Base-by-base conservation (phyloP, 768 basidiomycete genomes). In the Phaffia tasmanica region DNA sequence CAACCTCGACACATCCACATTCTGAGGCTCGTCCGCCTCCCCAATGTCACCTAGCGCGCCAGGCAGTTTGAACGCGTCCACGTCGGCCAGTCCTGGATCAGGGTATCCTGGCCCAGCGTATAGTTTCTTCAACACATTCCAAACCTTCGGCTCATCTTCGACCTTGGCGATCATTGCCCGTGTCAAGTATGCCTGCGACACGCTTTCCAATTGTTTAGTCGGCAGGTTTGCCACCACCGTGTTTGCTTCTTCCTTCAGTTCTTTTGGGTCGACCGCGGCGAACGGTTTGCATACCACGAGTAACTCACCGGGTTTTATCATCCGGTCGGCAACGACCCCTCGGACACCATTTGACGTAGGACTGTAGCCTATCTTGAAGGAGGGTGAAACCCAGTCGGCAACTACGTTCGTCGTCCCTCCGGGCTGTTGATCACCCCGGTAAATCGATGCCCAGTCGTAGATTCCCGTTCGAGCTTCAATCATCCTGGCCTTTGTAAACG, bases 261-360 rank as follows among this genome's bases (percentile, higher is more conserved):
- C 72, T 27, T 69, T 48, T 0, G 60, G 60, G 57, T 67, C 72
- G 8, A 62, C 64, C 16, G 70, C 70, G 15, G 69, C 72, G 54
- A 74, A 74, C 3, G 75, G 73, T 63, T 75, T 77, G 3, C 74
- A 23, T 15, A 74, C 73, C 50, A 76, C 73, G 46, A 76, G 67
- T 0, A 76, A 67, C 25, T 75, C 73, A 8, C 76, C 76, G 18
- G 66, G 53, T 29, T 70, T 56, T 9, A 76, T 56, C 19, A 72
- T 71, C 15, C 62, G 56, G 1, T 69, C 71, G 0, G 74, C 69
- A 1, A 72, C 62, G 1, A 76, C 63, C 0, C 76, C 75, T 50
- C 75, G 67, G 6, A 74, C 71, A 42, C 35, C 35, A 42, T 11
- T 42, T 5, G 35, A 42, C 35, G 35, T 42, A 42, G 35, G 6